Evolutionary conservation across 2,329 filamentous ascomycete species (phyloP), one percentile per base, ranked within the genome.

Genomic region (Endocalyx cinctus): DNA sequence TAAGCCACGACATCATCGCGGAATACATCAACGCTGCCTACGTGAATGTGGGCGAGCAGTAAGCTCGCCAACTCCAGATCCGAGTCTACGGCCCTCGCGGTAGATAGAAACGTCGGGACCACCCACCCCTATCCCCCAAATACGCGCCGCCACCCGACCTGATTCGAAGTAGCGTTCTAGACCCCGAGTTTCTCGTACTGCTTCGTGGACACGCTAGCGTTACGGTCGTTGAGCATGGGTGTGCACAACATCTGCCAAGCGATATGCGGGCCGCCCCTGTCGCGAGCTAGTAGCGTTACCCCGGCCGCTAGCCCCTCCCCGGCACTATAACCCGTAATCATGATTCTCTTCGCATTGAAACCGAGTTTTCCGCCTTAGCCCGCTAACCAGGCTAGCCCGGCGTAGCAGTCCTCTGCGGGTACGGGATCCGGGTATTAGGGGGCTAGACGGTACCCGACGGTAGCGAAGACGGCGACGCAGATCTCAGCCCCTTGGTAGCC

Each of bases 181-280:
- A 29, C 27, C 6, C 11, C 10, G 16, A 17, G 10, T 6, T 18
- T 6, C 16, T 29, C 27, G 27, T 16, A 29, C 20, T 35, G 27
- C 3, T 22, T 17, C 18, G 33, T 22, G 10, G 27, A 29, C 6
- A 23, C 3, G 3, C 19, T 17, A 2, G 6, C 7, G 15, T 29
- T 26, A 7, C 27, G 26, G 27, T 35, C 33, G 11, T 35, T 28
- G 11, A 35, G 27, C 33, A 30, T 35, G 11, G 33, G 33, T 10
- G 10, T 7, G 7, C 16, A 16, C 12, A 35, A 28, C n/a, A 35
- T 7, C 18, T 29, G 18, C 33, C 33, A 30, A 13, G 27, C 33
- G 8, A 29, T 23, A 17, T 7, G 6, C 7, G 20, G 33, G 6
- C 27, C 25, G 16, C 17, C 17, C 12, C 32, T 19, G 15, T 35